These are phyloP conservation scores for Phytophthora cactorum DNA, from an alignment of 352 stramenopile genomes.

Conservation along the genomic window DNA sequence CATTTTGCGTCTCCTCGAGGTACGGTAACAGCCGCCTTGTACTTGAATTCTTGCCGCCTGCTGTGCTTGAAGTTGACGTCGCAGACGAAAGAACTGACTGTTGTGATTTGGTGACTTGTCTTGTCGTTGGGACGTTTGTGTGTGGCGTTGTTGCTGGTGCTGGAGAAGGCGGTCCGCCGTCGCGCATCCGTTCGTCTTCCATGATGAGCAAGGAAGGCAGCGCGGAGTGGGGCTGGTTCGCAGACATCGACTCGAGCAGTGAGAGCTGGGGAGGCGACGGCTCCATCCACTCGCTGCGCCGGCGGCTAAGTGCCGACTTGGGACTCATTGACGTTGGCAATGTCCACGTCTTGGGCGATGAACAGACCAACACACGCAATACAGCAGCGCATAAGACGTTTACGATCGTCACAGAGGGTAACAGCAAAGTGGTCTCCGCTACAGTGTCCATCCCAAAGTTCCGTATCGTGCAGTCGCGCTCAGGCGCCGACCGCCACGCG, in stretches of 20 bases:
- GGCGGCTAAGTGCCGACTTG: slow-evolving; percentile 74
- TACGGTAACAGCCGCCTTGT: slow-evolving; percentile 27
- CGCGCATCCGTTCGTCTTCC: slow-evolving; percentile 67
- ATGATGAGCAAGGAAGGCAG: slow-evolving; percentile 81
- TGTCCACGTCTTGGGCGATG: slow-evolving; percentile 81
- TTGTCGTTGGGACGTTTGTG: slow-evolving; percentile 34
- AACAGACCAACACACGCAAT: slow-evolving; percentile 84
- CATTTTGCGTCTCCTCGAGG: slow-evolving; percentile 79
- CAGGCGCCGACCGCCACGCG: slow-evolving; percentile 80
- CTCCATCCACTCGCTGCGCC: slow-evolving; percentile 66
- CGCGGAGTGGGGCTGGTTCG: slow-evolving; percentile 89
- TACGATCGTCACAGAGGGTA: slow-evolving; percentile 75
- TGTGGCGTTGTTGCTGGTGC: slow-evolving; percentile 27
- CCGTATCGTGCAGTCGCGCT: slow-evolving; percentile 86
- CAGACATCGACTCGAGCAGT: slow-evolving; percentile 87
- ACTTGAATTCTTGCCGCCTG: slow-evolving; percentile 27
- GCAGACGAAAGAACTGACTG: slow-evolving; percentile 36
- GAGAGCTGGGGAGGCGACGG: slow-evolving; percentile 80
- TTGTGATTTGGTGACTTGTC: slow-evolving; percentile 35
- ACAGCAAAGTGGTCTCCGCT: slow-evolving; percentile 79
- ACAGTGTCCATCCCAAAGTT: slow-evolving; percentile 89
- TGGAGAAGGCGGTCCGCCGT: slow-evolving; percentile 41
- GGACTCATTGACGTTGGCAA: slow-evolving; percentile 71
- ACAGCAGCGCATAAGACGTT: slow-evolving; percentile 90
- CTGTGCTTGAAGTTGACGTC: slow-evolving; percentile 32